These are phyloP conservation scores for Thielaviopsis populi DNA, from an alignment of 2,329 filamentous ascomycete genomes.

Conservation along the genomic window DNA sequence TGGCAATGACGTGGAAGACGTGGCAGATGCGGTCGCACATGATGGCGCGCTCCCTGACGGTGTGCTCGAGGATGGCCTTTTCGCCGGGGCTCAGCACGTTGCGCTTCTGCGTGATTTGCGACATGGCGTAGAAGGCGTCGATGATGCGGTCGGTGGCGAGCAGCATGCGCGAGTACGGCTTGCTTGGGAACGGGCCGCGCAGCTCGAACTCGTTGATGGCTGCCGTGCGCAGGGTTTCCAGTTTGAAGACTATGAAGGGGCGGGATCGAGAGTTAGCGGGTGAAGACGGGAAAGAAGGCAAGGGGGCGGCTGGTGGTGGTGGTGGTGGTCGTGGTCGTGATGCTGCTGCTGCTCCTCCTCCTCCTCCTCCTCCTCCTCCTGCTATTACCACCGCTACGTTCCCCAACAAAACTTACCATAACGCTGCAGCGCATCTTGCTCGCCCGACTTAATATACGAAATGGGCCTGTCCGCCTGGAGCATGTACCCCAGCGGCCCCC, in stretches of 20 bases:
- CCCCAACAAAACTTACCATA: slow-evolving; percentile 41
- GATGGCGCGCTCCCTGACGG: slow-evolving; percentile 60
- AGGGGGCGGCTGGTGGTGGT: background rate
- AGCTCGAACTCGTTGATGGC: slow-evolving; percentile 82
- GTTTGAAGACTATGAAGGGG: slow-evolving; percentile 36
- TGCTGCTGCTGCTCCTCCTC: too few species aligned
- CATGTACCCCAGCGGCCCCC: slow-evolving; percentile 68
- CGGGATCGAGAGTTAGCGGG: background rate
- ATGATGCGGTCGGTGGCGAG: slow-evolving; percentile 69
- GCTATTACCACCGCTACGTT: too few species aligned
- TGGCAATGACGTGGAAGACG: slow-evolving; percentile 72
- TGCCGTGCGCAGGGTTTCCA: slow-evolving; percentile 57
- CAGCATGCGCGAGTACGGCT: slow-evolving; percentile 58
- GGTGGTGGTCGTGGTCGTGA: too few species aligned
- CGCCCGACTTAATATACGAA: slow-evolving; percentile 73
- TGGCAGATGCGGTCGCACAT: slow-evolving; percentile 84
- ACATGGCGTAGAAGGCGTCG: slow-evolving; percentile 93
- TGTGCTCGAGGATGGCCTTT: slow-evolving; percentile 63
- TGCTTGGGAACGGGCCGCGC: slow-evolving; percentile 68
- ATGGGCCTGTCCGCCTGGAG: slow-evolving; percentile 41
- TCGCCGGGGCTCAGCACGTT: slow-evolving; percentile 63
- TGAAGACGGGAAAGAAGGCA: background rate
- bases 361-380: too few species aligned
- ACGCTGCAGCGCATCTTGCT: slow-evolving; percentile 74
- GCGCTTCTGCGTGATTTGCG: slow-evolving; percentile 74